Evolutionary conservation across 345 rosid species (phyloP).

Genomic region (Rhodomyrtus tomentosa): DNA sequence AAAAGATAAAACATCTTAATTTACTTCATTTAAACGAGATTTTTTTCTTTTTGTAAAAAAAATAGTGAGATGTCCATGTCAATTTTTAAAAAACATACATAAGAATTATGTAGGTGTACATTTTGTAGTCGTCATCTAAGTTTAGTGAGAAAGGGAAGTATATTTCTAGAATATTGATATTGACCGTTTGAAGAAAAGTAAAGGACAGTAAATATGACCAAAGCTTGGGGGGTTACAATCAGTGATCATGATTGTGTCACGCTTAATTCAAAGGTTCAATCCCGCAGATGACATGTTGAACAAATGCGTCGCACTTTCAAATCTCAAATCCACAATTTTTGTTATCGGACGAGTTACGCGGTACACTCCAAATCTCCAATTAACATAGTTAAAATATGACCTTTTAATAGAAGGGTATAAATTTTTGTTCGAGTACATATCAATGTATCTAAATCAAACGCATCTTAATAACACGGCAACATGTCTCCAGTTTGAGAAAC

Average conservation of each 20-base stretch:
- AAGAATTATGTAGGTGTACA: background rate
- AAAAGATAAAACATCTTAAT: background rate
- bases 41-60: too few relatives aligned
- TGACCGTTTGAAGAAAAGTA: background rate
- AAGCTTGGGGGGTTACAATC: background rate
- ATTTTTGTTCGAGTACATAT: background rate
- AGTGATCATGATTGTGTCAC: background rate
- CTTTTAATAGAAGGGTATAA: background rate
- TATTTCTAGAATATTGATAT: background rate
- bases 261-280: background rate
- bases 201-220: background rate
- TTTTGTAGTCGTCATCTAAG: background rate
- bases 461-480: background rate
- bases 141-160: background rate
- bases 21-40: too few relatives aligned
- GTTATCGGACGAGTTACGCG: background rate
- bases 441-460: background rate
- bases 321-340: background rate
- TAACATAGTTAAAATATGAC: background rate
- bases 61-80: background rate
- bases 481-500: background rate
- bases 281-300: fast-evolving
- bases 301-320: background rate
- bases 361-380: too few relatives aligned
- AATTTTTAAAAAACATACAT: background rate